phyloP scores from a whole-genome alignment of 441 rosid genomes.

The Raphanus hybrid region DNA sequence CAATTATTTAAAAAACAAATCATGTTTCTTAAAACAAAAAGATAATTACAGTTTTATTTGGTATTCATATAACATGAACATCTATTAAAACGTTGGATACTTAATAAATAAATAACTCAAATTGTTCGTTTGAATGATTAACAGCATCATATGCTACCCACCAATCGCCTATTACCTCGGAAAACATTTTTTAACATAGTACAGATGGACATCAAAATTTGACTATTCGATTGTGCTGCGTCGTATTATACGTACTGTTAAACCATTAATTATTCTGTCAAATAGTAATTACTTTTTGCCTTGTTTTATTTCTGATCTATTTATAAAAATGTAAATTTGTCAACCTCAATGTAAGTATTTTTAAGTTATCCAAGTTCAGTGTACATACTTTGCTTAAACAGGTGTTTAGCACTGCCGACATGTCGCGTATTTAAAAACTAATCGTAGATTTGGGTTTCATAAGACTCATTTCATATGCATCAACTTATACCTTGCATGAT shows the following conservation, averaged over 20 bases:
- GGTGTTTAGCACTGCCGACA: constrained; percentile 27
- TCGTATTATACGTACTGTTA: constrained; percentile 6
- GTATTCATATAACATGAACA: constrained; percentile 1
- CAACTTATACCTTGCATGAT: neutral
- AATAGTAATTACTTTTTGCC: neutral
- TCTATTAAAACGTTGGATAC: constrained; percentile 16
- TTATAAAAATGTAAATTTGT: constrained; percentile 1
- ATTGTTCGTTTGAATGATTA: constrained; percentile 28
- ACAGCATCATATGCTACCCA: constrained; percentile 40
- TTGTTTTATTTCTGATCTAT: neutral
- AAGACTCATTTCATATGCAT: constrained; percentile 17
- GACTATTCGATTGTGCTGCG: constrained; percentile 23
- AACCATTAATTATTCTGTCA: neutral
- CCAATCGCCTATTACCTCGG: constrained; percentile 24
- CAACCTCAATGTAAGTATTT: constrained; percentile 20
- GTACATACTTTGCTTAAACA: constrained; percentile 34
- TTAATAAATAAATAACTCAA: constrained; percentile 4
- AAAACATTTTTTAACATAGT: neutral
- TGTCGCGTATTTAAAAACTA: neutral
- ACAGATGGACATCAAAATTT: constrained; percentile 24
- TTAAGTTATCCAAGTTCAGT: constrained; percentile 24
- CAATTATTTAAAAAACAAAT: neutral
- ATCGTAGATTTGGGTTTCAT: neutral
- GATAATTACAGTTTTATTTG: neutral
- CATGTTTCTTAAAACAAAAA: neutral